Conservation (phyloP, 2,329 filamentous ascomycete genomes). For the Apiospora marii region DNA sequence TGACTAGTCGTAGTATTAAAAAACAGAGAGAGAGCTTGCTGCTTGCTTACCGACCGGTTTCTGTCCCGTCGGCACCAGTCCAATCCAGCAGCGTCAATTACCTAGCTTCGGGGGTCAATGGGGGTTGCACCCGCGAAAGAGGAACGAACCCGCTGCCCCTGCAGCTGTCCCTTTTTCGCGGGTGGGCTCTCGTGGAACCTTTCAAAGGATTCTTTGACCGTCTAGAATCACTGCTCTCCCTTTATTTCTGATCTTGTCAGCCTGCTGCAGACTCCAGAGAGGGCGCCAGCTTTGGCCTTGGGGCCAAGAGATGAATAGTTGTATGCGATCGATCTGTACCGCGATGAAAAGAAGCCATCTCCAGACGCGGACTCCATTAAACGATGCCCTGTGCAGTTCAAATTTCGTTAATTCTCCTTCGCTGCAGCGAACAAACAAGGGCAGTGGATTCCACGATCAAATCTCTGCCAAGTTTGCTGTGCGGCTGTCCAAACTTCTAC, state of each 20-base stretch:
- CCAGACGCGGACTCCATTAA: not conserved
- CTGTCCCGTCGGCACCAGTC: not conserved
- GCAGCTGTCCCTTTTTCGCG: not conserved
- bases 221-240: not conserved
- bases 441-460: not conserved
- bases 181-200: not conserved
- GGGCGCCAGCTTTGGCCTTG: no score
- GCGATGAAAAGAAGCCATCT: no score
- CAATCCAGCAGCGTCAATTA: no score
- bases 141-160: not conserved
- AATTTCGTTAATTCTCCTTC: not conserved
- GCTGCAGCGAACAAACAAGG: not conserved
- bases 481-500: not conserved
- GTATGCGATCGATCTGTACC: no score
- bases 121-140: not conserved
- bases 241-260: not conserved
- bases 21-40: not conserved
- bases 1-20: not conserved
- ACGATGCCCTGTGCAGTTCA: not conserved
- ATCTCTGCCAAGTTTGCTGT: conserved; percentile 10
- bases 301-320: no score
- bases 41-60: not conserved
- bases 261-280: no score
- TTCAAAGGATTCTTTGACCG: not conserved
- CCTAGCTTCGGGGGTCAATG: not conserved